phyloP scores from a whole-genome alignment of 768 basidiomycete genomes.

The Rhodotorula babjevae region DNA sequence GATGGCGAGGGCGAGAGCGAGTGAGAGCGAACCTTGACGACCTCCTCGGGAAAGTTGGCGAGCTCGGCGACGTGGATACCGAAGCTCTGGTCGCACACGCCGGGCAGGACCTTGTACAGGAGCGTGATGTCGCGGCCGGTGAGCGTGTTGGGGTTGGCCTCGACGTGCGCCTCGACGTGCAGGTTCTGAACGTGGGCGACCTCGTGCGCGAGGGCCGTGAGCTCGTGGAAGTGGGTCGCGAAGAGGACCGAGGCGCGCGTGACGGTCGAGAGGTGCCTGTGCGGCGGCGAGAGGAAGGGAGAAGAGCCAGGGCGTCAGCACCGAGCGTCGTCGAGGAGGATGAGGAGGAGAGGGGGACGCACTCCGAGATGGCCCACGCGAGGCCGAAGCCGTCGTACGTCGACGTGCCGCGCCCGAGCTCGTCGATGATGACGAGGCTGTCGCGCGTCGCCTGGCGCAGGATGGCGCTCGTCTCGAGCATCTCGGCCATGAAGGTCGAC shows the following conservation, averaged over 20 bases:
- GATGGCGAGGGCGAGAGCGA: no score
- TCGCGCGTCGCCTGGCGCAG: constrained; percentile 83
- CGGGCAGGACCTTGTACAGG: constrained; percentile 68
- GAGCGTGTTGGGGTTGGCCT: constrained; percentile 51
- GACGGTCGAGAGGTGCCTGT: constrained; percentile 82
- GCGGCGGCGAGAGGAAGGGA: neutral
- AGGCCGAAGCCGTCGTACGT: constrained; percentile 97
- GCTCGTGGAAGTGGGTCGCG: constrained; percentile 93
- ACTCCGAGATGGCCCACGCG: constrained; percentile 99
- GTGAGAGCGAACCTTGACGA: constrained; percentile 64
- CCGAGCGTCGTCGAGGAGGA: neutral
- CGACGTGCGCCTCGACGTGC: constrained; percentile 90
- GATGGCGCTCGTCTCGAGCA: constrained; percentile 97
- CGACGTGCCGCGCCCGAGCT: constrained; percentile 76
- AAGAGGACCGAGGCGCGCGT: constrained; percentile 93
- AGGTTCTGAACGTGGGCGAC: constrained; percentile 83
- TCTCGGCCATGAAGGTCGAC: constrained; percentile 99
- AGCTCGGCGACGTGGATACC: constrained; percentile 96
- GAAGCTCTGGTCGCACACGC: constrained; percentile 92
- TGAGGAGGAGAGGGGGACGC: constrained; percentile 40
- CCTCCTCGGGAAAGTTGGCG: constrained; percentile 95
- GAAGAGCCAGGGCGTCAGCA: neutral
- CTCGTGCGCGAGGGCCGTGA: constrained; percentile 85
- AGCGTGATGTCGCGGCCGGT: constrained; percentile 68
- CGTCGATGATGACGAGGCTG: constrained; percentile 94